phyloP scores from a whole-genome alignment of 495 filamentous ascomycete genomes.

The Margaritispora aquatica region DNA sequence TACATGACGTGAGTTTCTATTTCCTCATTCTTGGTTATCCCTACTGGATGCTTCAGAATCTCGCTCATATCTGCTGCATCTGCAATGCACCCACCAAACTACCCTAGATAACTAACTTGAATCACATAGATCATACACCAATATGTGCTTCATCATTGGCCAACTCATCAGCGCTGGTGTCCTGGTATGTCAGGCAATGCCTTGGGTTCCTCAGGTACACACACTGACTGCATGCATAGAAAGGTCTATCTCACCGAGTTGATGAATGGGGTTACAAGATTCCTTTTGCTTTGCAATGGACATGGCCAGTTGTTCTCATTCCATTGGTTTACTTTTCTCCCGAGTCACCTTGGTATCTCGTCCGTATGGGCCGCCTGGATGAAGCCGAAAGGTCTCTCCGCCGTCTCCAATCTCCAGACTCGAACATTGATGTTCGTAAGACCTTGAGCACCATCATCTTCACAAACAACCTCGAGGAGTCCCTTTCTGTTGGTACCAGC shows the following conservation, averaged over 20 bases:
- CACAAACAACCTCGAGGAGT: constrained; percentile 52
- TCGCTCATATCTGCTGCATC: no score
- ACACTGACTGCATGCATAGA: no score
- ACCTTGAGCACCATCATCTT: constrained; percentile 55
- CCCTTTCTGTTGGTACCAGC: constrained; percentile 55
- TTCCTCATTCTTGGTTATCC: no score
- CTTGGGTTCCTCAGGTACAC: no score
- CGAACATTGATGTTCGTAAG: constrained; percentile 33
- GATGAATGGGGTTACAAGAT: constrained; percentile 10
- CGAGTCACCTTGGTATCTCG: constrained; percentile 62
- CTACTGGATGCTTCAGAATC: no score
- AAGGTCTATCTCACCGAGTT: constrained; percentile 12
- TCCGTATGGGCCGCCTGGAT: constrained; percentile 59
- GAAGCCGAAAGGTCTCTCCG: constrained; percentile 60
- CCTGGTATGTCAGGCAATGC: no score
- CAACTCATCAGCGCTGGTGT: constrained; percentile 58
- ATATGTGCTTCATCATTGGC: constrained; percentile 42
- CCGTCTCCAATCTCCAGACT: constrained; percentile 52
- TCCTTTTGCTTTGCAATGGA: constrained; percentile 46
- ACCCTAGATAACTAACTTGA: no score
- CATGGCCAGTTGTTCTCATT: constrained; percentile 57
- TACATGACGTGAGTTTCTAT: no score
- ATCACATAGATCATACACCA: constrained; percentile 34
- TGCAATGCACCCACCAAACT: no score
- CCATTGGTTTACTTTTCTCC: constrained; percentile 53